Evolutionary conservation across 129 eudicot species (phyloP), one percentile per base, ranked within the genome.

Genomic region (Cynara cardunculus): DNA sequence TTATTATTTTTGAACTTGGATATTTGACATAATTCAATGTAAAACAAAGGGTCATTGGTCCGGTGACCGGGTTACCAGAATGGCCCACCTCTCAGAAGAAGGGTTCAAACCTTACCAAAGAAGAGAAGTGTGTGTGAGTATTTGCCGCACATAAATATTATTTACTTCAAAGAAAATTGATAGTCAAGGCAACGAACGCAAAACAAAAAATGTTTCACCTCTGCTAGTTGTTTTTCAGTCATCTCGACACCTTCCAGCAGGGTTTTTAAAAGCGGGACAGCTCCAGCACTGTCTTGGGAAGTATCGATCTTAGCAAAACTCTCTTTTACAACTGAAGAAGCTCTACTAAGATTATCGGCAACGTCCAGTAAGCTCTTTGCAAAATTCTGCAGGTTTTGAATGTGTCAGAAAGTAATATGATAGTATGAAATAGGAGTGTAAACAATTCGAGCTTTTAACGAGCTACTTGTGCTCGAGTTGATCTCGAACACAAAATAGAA

Each of bases 161-260:
- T 5, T 0, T 18, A 56, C 65, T 56, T 56, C n/a, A n/a, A 56
- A 16, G 18, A 53, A 19, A 53, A n/a, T 24, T 4, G 21, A 53
- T 49, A 18, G 64, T 53, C 4, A 53, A 18, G 24, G 64, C 64
- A 62, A 14, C 3, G 26, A 62, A 21, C 19, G 11, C 25, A 34
- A 28, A 13, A 2, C 32, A n/a, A 46, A 28, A 37, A 26, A 12
- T 62, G 61, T 18, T 0, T 73, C 90, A 91, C 98, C 96, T 86
- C 96, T 6, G 86, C 30, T 35, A 93, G 86, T 79, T 93, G 94
- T 83, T 93, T 93, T 69, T 93, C 98, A 59, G 98, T 93, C 98
- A 93, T 93, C 71, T 89, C 98, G 81, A 93, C 96, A n/a, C 98
- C 98, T 79, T 93, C 94, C 34, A 93, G 85, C 61, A 93, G 87